These are phyloP conservation scores for Alnus rubra DNA, from an alignment of 306 rosid genomes.

Conservation along the genomic window DNA sequence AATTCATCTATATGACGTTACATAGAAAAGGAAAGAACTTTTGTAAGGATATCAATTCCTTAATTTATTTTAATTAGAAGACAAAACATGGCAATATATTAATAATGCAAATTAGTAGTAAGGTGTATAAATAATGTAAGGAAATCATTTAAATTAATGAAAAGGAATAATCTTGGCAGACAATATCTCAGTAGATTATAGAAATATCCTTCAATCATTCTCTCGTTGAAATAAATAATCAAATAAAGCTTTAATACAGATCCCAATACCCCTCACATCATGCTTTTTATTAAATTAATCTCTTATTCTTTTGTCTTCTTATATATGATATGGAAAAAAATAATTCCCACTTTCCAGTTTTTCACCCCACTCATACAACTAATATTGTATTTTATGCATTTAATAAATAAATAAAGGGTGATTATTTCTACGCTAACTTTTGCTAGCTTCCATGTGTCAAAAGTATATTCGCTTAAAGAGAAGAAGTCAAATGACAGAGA, in stretches of 20 bases:
- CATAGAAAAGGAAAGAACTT: background rate
- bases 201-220: conserved; percentile 49
- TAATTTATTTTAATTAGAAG: background rate
- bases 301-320: conserved; percentile 37
- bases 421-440: conserved; percentile 40
- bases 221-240: conserved; percentile 28
- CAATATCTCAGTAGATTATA: conserved; percentile 55
- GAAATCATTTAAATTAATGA: conserved; percentile 21
- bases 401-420: conserved; percentile 27
- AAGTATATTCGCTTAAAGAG: conserved; percentile 29
- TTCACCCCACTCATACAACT: conserved; percentile 30
- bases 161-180: conserved; percentile 44
- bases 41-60: background rate
- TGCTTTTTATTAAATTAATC: conserved; percentile 23
- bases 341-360: conserved; percentile 34
- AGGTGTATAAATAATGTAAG: background rate
- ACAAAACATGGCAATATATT: background rate
- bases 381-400: conserved; percentile 15
- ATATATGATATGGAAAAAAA: conserved; percentile 30
- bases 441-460: conserved; percentile 38
- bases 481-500: conserved; percentile 47
- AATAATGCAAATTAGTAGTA: background rate
- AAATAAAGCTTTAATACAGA: conserved; percentile 31
- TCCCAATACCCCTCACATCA: conserved; percentile 34
- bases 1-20: background rate